Percentiles rank a stretch among this genome's conserved stretches.
Evolutionary conservation across 345 rosid genomes (phyloP).

Genomic region (Durio zibethinus): DNA sequence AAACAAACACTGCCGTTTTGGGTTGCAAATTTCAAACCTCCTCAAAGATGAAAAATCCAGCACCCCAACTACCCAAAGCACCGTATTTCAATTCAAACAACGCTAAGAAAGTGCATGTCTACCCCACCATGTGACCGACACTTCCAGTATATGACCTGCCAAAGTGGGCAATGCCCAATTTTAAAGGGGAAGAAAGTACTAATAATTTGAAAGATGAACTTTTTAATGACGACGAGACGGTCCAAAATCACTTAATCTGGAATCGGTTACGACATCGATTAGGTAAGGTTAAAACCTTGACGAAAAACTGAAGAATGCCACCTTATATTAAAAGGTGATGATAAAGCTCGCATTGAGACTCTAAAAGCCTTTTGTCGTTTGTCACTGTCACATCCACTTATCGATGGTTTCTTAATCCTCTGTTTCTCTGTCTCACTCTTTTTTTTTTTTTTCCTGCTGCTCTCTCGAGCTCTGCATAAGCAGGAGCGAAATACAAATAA

Average conservation of each 20-base stretch:
- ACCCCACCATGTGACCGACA: slow-evolving; percentile 43
- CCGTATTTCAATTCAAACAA: neutral
- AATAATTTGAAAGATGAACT: neutral
- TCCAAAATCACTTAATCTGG: neutral
- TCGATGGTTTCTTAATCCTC: neutral
- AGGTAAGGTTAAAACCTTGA: neutral
- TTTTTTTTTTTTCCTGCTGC: neutral
- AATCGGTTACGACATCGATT: too few species aligned
- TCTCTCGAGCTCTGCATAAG: slow-evolving; percentile 45
- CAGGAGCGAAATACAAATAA: slow-evolving; percentile 24
- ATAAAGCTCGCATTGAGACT: slow-evolving; percentile 33
- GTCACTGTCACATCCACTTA: slow-evolving; percentile 32
- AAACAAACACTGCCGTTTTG: neutral
- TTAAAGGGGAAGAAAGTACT: neutral
- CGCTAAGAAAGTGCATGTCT: neutral
- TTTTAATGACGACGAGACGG: slow-evolving; percentile 3
- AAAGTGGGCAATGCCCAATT: neutral
- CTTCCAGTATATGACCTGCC: neutral
- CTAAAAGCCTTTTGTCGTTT: slow-evolving; percentile 16
- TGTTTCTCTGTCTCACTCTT: slow-evolving; percentile 23
- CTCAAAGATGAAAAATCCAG: neutral
- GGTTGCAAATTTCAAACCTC: neutral
- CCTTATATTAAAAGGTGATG: neutral
- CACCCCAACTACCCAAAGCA: neutral
- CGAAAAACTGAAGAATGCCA: neutral